Base-by-base conservation (phyloP, 441 rosid genomes). In the Rhodomyrtus psidioides region DNA sequence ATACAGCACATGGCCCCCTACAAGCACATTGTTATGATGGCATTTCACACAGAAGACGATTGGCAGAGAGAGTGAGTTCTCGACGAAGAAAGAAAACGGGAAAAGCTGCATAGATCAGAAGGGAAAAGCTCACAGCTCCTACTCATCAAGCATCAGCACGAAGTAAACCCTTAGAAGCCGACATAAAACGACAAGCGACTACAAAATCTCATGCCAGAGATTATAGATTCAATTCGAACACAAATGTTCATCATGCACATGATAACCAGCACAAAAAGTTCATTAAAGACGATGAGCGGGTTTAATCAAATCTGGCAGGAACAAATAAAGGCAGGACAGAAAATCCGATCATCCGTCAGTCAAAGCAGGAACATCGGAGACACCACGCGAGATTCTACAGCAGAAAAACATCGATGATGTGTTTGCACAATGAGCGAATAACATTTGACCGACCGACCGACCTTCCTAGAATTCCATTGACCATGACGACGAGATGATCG, bases 391-490 rank as follows among this genome's bases (percentile, higher is more conserved):
- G 79, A 70, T 34, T 70, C 24, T 5, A 70, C 79, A 70, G 79
- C 49, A 70, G 49, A 24, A n/a, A 10, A 70, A 70, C n/a, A 24
- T 70, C 49, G 49, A 70, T 57, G 28, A n/a, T 57, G 60, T 5
- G 60, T 12, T 26, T 26, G 15, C 60, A 26, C 27, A 39, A 39
- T 39, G 9, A 39, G 15, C 49, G 59, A 6, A 51, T 7, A 84
- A 9, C 27, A 15, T 70, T 39, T 39, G 79, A 42, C 54, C 44
- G 62, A 53, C 54, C 44, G 62, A 53, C 88, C 55, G 70, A 97
- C 99, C 98, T 95, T 87, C 99, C 99, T 42, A 96, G 92, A 85
- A 97, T 97, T 17, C 99, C 99, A 87, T 97, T 97, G 88, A 95
- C 97, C 99, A 96, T 95, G 87, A 97, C 88, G 30, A 97, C 98